phyloP scores from a whole-genome alignment of 345 rosid species.

The Nasturtium officinale region DNA sequence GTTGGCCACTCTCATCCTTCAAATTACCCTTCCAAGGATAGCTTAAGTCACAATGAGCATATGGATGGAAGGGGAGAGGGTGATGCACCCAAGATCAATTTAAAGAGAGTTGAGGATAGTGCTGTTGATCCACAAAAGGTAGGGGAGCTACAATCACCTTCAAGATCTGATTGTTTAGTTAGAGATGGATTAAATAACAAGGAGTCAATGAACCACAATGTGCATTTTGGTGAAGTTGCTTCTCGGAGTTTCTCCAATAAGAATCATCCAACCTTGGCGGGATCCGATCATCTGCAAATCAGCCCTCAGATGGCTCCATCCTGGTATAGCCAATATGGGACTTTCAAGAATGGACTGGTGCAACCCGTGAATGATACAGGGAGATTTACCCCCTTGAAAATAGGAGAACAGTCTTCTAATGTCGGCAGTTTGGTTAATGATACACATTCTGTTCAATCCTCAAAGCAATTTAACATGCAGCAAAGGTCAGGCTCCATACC shows the following conservation, averaged over 20 bases:
- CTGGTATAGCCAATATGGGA: conserved; percentile 74
- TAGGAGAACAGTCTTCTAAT: conserved; percentile 49
- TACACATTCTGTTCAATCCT: conserved; percentile 40
- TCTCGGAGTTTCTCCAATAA: conserved; percentile 43
- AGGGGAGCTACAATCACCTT: conserved; percentile 49
- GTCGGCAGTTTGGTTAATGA: conserved; percentile 52
- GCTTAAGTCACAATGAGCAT: conserved; percentile 55
- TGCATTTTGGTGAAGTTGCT: conserved; percentile 44
- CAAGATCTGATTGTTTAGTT: conserved; percentile 46
- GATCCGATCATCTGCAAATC: conserved; percentile 57
- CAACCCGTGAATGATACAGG: conserved; percentile 50
- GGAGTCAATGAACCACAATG: conserved; percentile 41
- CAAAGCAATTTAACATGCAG: conserved; percentile 46
- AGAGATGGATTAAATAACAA: conserved; percentile 43
- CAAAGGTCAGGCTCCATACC: conserved; percentile 41
- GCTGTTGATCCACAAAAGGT: conserved; percentile 49
- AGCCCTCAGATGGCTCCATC: conserved; percentile 82
- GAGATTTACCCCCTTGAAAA: conserved; percentile 46
- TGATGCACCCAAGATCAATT: conserved; percentile 53
- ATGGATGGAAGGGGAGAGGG: conserved; percentile 54
- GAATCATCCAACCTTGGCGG: conserved; percentile 47
- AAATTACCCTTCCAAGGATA: conserved; percentile 47
- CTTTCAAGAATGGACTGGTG: conserved; percentile 68
- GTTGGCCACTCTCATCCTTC: conserved; percentile 60
- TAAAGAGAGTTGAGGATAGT: conserved; percentile 57